phyloP scores from a whole-genome alignment of 23 red algal genomes.

The Cyanidiococcus yangmingshanensis region DNA sequence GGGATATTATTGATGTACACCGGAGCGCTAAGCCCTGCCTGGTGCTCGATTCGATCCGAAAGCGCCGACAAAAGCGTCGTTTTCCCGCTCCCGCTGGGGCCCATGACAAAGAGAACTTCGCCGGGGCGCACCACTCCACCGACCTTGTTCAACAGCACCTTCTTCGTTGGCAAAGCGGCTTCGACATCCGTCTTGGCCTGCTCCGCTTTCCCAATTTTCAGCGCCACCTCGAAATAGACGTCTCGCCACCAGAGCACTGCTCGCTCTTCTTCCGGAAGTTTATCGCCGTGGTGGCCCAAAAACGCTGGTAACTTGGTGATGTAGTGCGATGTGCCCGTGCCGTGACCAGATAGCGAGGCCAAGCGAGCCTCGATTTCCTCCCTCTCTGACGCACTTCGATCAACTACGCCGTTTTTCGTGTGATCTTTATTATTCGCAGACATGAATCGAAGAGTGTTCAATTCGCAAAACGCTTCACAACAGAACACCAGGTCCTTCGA shows the following conservation, averaged over 20 bases:
- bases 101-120: constrained; percentile 87
- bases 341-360: not conserved
- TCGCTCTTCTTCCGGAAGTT: not conserved
- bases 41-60: constrained; percentile 38
- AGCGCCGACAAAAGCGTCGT: constrained; percentile 52
- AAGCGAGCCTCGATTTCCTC: not conserved
- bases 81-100: constrained; percentile 68
- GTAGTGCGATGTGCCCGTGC: not conserved
- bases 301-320: not conserved
- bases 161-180: constrained; percentile 2
- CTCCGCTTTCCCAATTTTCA: not conserved
- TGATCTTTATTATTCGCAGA: no score
- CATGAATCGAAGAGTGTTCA: no score
- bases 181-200: not conserved
- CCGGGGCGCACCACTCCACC: constrained; percentile 46
- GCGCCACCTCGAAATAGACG: not conserved
- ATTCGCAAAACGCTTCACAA: no score
- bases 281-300: not conserved
- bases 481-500: no score
- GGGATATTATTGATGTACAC: not conserved
- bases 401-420: not conserved
- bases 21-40: not conserved
- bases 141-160: constrained; percentile 16
- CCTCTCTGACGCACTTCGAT: not conserved
- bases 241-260: not conserved